Percentiles rank a stretch among this genome's conserved stretches.
These are phyloP conservation scores for Gonium pectorale DNA, from an alignment of 139 green algal genomes.

Conservation along the genomic window DNA sequence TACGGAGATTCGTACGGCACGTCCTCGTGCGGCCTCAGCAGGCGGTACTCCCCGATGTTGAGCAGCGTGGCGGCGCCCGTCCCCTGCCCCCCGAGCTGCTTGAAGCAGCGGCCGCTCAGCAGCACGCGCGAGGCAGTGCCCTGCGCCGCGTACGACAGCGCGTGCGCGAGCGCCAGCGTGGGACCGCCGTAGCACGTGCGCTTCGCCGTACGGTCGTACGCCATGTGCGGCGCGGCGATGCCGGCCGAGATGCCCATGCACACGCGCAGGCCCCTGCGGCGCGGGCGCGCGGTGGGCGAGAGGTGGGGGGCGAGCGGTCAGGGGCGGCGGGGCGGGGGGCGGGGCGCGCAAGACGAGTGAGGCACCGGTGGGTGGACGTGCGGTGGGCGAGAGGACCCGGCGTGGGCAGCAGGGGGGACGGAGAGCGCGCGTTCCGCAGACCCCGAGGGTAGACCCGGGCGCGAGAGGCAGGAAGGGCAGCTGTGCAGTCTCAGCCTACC, in stretches of 20 bases:
- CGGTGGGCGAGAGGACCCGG: too few species aligned
- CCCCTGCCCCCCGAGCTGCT: neutral
- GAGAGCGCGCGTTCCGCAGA: too few species aligned
- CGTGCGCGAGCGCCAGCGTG: neutral
- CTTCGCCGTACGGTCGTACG: slow-evolving; percentile 15
- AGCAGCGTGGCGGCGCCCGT: slow-evolving; percentile 6
- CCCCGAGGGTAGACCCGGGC: too few species aligned
- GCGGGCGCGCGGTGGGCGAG: neutral
- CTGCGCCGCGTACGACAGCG: neutral
- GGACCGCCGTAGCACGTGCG: slow-evolving; percentile 24
- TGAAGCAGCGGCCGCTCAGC: slow-evolving; percentile 25
- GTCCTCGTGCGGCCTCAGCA: neutral
- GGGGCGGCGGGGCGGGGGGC: neutral
- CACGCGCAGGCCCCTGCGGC: slow-evolving; percentile 29
- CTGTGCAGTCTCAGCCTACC: neutral
- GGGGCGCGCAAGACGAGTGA: neutral
- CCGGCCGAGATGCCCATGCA: slow-evolving; percentile 24
- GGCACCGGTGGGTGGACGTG: neutral
- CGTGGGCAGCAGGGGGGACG: too few species aligned
- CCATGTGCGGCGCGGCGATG: neutral
- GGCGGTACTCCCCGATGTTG: slow-evolving; percentile 27
- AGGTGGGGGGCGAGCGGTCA: neutral
- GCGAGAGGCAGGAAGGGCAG: too few species aligned
- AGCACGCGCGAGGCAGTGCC: slow-evolving; percentile 15
- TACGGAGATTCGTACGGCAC: neutral